phyloP scores from a whole-genome alignment of 768 basidiomycete species.

The Lepiota brunneoincarnata region DNA sequence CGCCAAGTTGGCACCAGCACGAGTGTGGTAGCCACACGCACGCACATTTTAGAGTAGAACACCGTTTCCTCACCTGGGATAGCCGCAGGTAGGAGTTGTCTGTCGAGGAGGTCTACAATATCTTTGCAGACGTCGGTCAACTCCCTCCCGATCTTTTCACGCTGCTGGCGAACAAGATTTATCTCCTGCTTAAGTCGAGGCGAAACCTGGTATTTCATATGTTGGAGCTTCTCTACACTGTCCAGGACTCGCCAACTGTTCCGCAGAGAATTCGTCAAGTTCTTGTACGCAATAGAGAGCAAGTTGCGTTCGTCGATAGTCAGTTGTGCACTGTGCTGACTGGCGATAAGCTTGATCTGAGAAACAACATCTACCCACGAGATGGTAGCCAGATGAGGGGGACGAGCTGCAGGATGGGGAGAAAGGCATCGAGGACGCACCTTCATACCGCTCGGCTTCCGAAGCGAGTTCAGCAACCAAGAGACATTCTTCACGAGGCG shows the following conservation, averaged over 20 bases:
- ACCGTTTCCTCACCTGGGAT: slow-evolving; percentile 79
- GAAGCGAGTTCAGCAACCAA: slow-evolving; percentile 81
- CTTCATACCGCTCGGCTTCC: slow-evolving; percentile 88
- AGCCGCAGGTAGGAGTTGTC: slow-evolving; percentile 43
- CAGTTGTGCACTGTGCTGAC: slow-evolving; percentile 63
- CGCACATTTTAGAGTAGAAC: slow-evolving; percentile 88
- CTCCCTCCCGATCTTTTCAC: slow-evolving; percentile 74
- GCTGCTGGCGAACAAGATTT: slow-evolving; percentile 67
- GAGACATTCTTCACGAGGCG: slow-evolving; percentile 37
- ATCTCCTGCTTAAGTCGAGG: slow-evolving; percentile 47
- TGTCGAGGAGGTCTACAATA: slow-evolving; percentile 68
- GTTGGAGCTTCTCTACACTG: slow-evolving; percentile 68
- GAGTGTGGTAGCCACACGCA: neutral
- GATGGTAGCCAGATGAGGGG: neutral
- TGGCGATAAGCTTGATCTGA: slow-evolving; percentile 75
- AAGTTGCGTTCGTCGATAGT: slow-evolving; percentile 86
- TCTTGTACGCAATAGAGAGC: slow-evolving; percentile 89
- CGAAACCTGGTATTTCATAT: slow-evolving; percentile 36
- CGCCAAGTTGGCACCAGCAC: neutral
- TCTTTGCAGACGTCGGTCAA: slow-evolving; percentile 77
- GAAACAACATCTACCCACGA: slow-evolving; percentile 60
- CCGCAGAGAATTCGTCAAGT: slow-evolving; percentile 78
- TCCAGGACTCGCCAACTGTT: slow-evolving; percentile 85
- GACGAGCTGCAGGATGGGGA: neutral
- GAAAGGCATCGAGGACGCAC: slow-evolving; percentile 32